These are phyloP conservation scores for Cutaneotrichosporon sp. DNA, from an alignment of 1,284 basidiomycete species.

Conservation along the genomic window DNA sequence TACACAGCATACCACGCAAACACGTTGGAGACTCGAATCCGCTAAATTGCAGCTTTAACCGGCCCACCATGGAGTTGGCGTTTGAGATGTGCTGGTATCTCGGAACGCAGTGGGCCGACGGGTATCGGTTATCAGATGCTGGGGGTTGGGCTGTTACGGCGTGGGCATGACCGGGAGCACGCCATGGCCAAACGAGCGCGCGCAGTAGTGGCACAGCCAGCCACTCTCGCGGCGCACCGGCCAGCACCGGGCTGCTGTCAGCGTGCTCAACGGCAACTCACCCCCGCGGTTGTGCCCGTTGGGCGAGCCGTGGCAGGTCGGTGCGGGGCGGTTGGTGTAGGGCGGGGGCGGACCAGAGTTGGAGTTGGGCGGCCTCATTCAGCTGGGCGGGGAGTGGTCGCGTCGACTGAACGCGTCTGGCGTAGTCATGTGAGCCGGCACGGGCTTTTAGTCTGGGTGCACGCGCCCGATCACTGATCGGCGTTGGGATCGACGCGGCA, in stretches of 20 bases:
- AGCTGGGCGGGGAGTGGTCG: too few species aligned
- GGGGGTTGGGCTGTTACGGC: not conserved
- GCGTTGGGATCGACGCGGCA: not conserved
- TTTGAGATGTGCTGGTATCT: too few species aligned
- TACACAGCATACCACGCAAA: not conserved
- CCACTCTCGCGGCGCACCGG: not conserved
- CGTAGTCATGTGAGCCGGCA: not conserved
- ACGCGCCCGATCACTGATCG: not conserved
- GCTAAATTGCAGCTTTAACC: not conserved
- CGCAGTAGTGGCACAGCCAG: slow-evolving; percentile 4
- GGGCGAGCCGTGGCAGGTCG: not conserved
- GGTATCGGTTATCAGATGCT: too few species aligned
- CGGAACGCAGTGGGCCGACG: too few species aligned
- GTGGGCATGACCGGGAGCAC: not conserved
- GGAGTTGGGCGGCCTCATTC: too few species aligned
- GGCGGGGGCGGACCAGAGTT: not conserved
- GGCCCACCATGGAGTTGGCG: not conserved
- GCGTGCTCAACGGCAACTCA: not conserved
- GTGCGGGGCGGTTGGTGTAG: not conserved
- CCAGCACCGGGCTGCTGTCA: slow-evolving; percentile 3
- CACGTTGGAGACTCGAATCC: not conserved
- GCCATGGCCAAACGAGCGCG: not conserved
- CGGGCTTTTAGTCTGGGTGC: too few species aligned
- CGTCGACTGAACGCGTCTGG: not conserved
- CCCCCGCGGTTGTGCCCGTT: slow-evolving; percentile 4